Percentiles rank a stretch among this genome's conserved stretches.
These are phyloP conservation scores for Diaporthe citrichinensis DNA, from an alignment of 2,329 filamentous ascomycete genomes.

Conservation along the genomic window DNA sequence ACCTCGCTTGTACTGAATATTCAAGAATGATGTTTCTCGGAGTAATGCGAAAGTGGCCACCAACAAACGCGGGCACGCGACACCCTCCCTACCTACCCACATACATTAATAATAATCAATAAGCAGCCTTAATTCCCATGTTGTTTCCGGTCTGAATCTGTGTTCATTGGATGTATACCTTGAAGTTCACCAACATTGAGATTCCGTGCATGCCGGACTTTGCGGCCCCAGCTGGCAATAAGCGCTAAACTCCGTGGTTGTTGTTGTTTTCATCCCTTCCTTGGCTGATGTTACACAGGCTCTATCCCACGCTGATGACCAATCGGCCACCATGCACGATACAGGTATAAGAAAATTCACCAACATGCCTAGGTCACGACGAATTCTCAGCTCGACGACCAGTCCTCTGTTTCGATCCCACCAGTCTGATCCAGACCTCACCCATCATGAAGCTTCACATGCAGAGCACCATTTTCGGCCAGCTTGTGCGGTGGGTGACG, in stretches of 20 bases:
- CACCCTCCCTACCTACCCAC: background rate
- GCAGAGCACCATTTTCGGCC: conserved; percentile 1
- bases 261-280: background rate
- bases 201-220: background rate
- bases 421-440: background rate
- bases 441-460: background rate
- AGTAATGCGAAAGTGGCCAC: background rate
- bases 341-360: background rate
- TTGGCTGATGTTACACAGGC: background rate
- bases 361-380: background rate
- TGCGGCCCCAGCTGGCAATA: background rate
- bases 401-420: background rate
- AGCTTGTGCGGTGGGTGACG: background rate
- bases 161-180: background rate
- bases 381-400: background rate
- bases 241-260: background rate
- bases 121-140: background rate
- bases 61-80: background rate
- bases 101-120: background rate
- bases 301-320: background rate
- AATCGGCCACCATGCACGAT: background rate
- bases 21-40: background rate
- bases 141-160: background rate
- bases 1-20: background rate
- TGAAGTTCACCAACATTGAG: background rate